Conservation (phyloP, 305 asterid genomes). For the Coffea humblotiana region DNA sequence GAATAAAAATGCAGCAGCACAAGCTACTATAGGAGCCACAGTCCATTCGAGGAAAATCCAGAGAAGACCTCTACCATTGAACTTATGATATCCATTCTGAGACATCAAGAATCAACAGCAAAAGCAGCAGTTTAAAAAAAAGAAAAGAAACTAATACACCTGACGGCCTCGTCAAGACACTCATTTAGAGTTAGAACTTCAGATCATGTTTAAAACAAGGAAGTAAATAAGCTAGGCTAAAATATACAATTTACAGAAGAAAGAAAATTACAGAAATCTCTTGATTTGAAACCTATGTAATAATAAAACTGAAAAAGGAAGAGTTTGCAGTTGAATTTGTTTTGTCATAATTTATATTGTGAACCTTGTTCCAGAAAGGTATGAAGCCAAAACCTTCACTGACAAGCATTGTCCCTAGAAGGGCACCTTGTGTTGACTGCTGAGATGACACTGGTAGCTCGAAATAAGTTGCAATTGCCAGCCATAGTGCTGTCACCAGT, state of each 20-base stretch:
- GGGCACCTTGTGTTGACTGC: conserved; percentile 18
- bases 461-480: conserved; percentile 11
- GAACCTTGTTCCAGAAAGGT: conserved; percentile 14
- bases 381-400: conserved; percentile 10
- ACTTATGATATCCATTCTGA: conserved; percentile 12
- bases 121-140: neutral
- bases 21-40: neutral
- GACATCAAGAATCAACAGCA: neutral
- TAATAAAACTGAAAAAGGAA: too few species aligned
- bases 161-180: neutral
- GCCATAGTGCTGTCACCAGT: conserved; percentile 12
- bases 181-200: neutral
- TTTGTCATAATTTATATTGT: neutral
- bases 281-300: neutral
- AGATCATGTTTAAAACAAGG: neutral
- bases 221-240: too few species aligned
- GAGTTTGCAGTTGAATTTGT: neutral
- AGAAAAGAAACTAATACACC: neutral
- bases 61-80: conserved; percentile 5
- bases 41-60: conserved; percentile 13
- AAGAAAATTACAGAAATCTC: neutral
- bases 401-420: conserved; percentile 21
- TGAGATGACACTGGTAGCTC: conserved; percentile 18
- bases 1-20: conserved; percentile 9
- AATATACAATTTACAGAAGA: too few species aligned